phyloP scores from a whole-genome alignment of 2,329 filamentous ascomycete genomes.

The Ascochyta koolunga region DNA sequence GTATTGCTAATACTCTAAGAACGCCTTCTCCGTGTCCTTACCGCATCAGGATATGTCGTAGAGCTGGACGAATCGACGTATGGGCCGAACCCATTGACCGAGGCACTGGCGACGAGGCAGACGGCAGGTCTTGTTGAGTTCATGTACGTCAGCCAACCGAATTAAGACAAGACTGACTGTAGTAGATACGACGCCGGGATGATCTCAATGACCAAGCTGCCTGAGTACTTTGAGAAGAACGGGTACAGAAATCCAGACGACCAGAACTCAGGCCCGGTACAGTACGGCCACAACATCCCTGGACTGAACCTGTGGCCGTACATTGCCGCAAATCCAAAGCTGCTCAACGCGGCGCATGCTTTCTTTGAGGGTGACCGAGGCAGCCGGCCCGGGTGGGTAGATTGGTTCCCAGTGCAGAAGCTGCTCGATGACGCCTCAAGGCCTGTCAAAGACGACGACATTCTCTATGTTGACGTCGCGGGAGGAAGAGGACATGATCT shows the following conservation, averaged over 20 bases:
- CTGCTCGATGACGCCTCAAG: conserved; percentile 2
- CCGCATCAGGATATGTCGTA: conserved; percentile 7
- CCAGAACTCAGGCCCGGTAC: conserved; percentile 28
- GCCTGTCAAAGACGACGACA: not conserved
- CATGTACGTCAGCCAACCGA: not conserved
- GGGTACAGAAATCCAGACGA: conserved; percentile 30
- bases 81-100: not conserved
- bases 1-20: not conserved
- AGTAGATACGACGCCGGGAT: conserved; percentile 2
- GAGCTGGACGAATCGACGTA: conserved; percentile 4
- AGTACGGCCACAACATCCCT: conserved; percentile 13
- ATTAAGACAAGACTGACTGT: not conserved
- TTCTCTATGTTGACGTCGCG: conserved; percentile 20
- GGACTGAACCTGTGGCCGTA: not conserved
- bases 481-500: conserved; percentile 19
- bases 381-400: conserved; percentile 1
- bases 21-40: conserved; percentile 6
- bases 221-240: conserved; percentile 26
- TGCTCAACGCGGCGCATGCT: not conserved
- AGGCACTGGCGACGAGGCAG: conserved; percentile 2
- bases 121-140: conserved; percentile 8
- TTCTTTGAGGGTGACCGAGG: conserved; percentile 16
- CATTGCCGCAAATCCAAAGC: conserved; percentile 1
- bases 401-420: conserved; percentile 11
- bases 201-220: conserved; percentile 17